These are phyloP conservation scores for Papiliotrema flavescens DNA, from an alignment of 1,284 basidiomycete genomes.

Conservation along the genomic window DNA sequence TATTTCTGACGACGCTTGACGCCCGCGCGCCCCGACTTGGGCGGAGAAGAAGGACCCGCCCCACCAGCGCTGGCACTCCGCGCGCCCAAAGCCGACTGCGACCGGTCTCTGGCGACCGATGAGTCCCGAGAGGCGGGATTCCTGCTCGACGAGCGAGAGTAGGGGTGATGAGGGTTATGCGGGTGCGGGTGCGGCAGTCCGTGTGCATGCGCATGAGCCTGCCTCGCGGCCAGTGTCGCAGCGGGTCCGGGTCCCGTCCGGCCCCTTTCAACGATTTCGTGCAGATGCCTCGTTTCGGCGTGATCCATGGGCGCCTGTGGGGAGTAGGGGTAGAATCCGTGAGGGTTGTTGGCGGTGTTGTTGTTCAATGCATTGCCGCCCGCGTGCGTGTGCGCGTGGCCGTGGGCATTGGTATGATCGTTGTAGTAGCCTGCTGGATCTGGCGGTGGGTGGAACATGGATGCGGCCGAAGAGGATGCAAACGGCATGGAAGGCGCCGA, in stretches of 20 bases:
- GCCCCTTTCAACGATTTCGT: neutral
- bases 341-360: neutral
- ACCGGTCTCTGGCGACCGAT: neutral
- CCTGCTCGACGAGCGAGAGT: neutral
- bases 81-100: neutral
- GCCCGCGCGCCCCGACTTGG: conserved; percentile 22
- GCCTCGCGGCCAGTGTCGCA: no score
- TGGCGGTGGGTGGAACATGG: neutral
- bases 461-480: neutral
- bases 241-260: neutral
- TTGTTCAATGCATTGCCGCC: neutral
- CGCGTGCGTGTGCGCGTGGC: neutral
- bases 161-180: neutral
- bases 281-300: neutral
- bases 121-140: neutral
- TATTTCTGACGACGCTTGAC: conserved; percentile 43
- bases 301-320: neutral
- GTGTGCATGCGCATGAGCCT: no score
- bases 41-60: neutral
- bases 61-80: neutral
- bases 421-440: neutral
- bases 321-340: neutral
- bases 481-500: neutral
- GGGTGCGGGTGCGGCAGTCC: no score
- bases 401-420: neutral